Base-by-base conservation (phyloP, 2,329 filamentous ascomycete genomes). In the Fusarium keratoplasticum region DNA sequence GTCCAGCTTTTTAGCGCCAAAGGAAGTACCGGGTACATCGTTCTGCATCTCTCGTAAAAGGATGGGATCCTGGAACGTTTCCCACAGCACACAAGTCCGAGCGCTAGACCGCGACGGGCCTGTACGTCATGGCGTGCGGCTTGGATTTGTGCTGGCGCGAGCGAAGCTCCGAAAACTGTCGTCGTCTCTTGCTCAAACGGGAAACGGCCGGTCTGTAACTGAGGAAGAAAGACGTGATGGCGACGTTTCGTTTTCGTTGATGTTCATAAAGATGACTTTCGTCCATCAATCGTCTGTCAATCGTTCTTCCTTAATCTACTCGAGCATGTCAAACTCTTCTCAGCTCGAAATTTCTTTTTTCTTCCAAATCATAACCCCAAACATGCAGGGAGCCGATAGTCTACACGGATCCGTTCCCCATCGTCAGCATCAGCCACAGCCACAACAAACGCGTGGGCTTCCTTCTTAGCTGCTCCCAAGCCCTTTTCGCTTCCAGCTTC, bases 71-170 rank as follows among this genome's bases (percentile, higher is more conserved):
- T 44, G 61, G 47, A 75, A 72, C 72, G 69, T 61, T 38, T 33
- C 31, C n/a, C 35, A 36, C 35, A 18, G 35, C 35, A 36, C 35
- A 7, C 44, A 38, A 64, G 64, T 55, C 54, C 42, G 29, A 70
- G 62, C 65, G 25, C 58, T 74, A 74, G 66, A 58, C 62, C 60
- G 22, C 62, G 60, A 54, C 36, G 66, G 61, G 69, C 62, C 55
- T 72, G 68, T 70, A 75, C 72, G 72, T 75, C 72, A 74, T 74
- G 69, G 72, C 50, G 70, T 74, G 72, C 72, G 72, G 72, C 72
- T 74, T 64, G 72, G 69, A 61, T 74, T 66, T 52, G 11, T 62
- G 64, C 55, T 44, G 42, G 42, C 42, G 42, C 42, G 42, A 27
- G 42, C 42, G 35, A 36, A 16, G 16, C 40, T 31, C 68, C 59